Conservation (phyloP, 495 filamentous ascomycete genomes). For the Daldinia vernicosa region DNA sequence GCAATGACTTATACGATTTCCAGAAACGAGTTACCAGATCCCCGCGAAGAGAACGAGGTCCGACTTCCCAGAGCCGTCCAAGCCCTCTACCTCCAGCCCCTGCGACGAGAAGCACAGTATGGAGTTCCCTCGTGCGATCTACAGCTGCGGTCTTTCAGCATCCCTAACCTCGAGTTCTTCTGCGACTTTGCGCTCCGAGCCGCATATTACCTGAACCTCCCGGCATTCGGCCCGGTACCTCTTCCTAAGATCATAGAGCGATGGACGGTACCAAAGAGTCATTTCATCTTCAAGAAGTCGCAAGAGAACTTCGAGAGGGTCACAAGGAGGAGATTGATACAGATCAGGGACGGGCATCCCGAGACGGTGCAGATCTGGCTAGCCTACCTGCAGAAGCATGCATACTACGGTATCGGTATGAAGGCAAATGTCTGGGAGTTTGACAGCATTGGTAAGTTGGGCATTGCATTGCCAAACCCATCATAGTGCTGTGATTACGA, state of each 20-base stretch:
- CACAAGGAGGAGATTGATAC: conserved; percentile 85
- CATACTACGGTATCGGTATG: conserved; percentile 95
- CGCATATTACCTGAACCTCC: conserved; percentile 90
- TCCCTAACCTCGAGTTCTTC: conserved; percentile 93
- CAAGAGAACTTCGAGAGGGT: conserved; percentile 98
- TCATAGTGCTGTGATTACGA: neutral
- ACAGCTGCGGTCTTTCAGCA: conserved; percentile 89
- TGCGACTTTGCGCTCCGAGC: conserved; percentile 93
- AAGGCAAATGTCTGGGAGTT: conserved; percentile 97
- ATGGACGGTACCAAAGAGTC: conserved; percentile 91
- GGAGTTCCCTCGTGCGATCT: conserved; percentile 88
- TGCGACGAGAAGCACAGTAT: conserved; percentile 75
- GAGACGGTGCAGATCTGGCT: conserved; percentile 91
- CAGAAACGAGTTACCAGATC: conserved; percentile 43
- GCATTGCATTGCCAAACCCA: neutral
- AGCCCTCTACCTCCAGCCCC: conserved; percentile 83
- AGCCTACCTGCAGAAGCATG: conserved; percentile 87
- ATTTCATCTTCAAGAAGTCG: conserved; percentile 95
- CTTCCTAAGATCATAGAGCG: conserved; percentile 84
- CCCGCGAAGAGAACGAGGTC: conserved; percentile 46
- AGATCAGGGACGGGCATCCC: conserved; percentile 91
- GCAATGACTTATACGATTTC: conserved; percentile 22
- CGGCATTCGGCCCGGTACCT: conserved; percentile 87
- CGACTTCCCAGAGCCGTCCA: conserved; percentile 80
- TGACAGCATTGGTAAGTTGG: conserved; percentile 71